These are phyloP conservation scores for Aaosphaeria pasadenensis DNA, from an alignment of 2,329 filamentous ascomycete genomes.

Conservation along the genomic window DNA sequence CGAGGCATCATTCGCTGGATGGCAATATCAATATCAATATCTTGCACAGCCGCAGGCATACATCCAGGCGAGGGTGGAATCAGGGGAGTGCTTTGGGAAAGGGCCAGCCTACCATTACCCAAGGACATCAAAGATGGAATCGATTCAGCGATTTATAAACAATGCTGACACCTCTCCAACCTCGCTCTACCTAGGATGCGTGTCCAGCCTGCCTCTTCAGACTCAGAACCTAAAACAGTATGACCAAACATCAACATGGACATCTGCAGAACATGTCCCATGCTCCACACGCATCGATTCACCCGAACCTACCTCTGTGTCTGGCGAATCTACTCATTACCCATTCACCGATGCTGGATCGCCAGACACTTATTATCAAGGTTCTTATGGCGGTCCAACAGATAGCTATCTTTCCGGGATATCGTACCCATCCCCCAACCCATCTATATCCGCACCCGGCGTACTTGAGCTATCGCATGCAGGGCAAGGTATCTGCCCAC, in stretches of 20 bases:
- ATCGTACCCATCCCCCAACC: constrained; percentile 17
- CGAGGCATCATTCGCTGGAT: constrained; percentile 11
- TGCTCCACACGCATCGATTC: constrained; percentile 21
- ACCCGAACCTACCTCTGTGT: constrained; percentile 28
- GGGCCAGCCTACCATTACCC: not conserved
- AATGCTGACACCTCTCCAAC: constrained; percentile 12
- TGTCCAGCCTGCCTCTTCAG: not conserved
- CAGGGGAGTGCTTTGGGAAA: not conserved
- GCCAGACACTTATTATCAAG: constrained; percentile 15
- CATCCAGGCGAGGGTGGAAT: too few relatives aligned
- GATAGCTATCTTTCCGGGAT: constrained; percentile 13
- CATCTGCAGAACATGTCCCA: not conserved
- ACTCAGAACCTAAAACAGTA: not conserved
- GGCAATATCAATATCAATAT: constrained; percentile 7
- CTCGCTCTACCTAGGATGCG: not conserved
- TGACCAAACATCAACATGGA: not conserved
- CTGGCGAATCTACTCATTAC: constrained; percentile 24
- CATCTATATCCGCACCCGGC: constrained; percentile 11
- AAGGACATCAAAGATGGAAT: not conserved
- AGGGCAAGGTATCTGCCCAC: constrained; percentile 21
- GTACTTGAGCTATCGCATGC: constrained; percentile 6
- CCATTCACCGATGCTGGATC: constrained; percentile 28
- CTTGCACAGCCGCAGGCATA: not conserved
- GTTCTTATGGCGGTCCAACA: constrained; percentile 16
- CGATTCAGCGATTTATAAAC: constrained; percentile 33